Conservation (phyloP, 495 filamentous ascomycete species). For the Neurospora sp. region DNA sequence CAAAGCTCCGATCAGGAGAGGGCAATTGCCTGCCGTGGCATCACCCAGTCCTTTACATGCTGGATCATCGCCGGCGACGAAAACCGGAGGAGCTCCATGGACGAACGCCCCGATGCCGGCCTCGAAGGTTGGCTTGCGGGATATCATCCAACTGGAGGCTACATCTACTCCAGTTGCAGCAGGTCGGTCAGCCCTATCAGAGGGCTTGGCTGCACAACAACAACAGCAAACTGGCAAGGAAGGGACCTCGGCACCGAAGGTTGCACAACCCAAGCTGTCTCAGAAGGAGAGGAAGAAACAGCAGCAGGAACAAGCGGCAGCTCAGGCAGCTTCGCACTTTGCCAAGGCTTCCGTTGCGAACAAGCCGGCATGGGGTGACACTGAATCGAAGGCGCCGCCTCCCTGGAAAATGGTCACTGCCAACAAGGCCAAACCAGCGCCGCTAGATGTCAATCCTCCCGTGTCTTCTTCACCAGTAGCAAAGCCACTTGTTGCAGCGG, state of each 20-base stretch:
- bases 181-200: slow-evolving; percentile 57
- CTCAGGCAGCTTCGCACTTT: slow-evolving; percentile 18
- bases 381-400: slow-evolving; percentile 45
- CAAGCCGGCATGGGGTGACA: slow-evolving; percentile 11
- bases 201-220: slow-evolving; percentile 47
- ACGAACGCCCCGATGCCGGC: slow-evolving; percentile 41
- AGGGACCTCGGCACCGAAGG: slow-evolving; percentile 12
- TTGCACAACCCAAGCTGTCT: slow-evolving; percentile 50
- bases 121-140: slow-evolving; percentile 63
- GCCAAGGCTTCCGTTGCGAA: slow-evolving; percentile 12
- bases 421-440: slow-evolving; percentile 19
- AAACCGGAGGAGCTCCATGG: slow-evolving; percentile 45
- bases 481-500: slow-evolving; percentile 30
- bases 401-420: slow-evolving; percentile 53
- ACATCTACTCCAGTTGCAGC: slow-evolving; percentile 5
- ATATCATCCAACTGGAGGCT: slow-evolving; percentile 74
- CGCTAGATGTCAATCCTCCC: slow-evolving; percentile 17
- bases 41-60: not conserved
- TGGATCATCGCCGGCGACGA: not conserved
- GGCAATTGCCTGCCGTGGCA: not conserved
- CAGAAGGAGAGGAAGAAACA: slow-evolving; percentile 87
- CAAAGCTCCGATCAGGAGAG: slow-evolving; percentile 4
- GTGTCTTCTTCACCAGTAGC: slow-evolving; percentile 36
- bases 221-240: slow-evolving; percentile 29
- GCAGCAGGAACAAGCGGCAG: slow-evolving; percentile 51